Evolutionary conservation across 352 stramenopile species (phyloP).

Genomic region (Achlya hypogyna): DNA sequence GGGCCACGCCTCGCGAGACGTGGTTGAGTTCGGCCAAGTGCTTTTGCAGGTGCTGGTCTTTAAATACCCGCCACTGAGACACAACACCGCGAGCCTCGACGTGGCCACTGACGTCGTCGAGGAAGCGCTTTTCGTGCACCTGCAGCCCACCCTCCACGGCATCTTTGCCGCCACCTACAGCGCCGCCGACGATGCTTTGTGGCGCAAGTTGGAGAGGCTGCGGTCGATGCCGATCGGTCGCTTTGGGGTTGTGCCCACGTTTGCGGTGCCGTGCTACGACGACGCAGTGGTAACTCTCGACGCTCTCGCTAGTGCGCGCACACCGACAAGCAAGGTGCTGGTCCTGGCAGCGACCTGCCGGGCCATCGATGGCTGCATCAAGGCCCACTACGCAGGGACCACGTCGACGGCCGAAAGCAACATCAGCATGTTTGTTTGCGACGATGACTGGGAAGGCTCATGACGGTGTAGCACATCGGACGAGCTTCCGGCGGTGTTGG

Average conservation of each 20-base stretch:
- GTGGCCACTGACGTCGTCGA: slow-evolving; percentile 3
- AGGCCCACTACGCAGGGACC: not conserved
- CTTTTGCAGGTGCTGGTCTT: slow-evolving; percentile 13
- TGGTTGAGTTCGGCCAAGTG: not conserved
- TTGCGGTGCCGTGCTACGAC: not conserved
- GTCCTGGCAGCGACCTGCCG: not conserved
- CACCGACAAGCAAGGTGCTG: not conserved
- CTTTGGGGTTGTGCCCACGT: not conserved
- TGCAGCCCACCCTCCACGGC: slow-evolving; percentile 14
- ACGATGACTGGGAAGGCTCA: not conserved
- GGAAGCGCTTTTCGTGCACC: slow-evolving; percentile 13
- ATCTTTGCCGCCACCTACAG: not conserved
- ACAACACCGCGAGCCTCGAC: not conserved
- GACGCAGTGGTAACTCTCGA: not conserved
- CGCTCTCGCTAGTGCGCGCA: not conserved
- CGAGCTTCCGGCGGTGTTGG: slow-evolving; percentile 2
- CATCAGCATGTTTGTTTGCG: slow-evolving; percentile 4
- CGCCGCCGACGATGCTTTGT: not conserved
- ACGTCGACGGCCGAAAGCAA: not conserved
- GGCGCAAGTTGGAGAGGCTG: not conserved
- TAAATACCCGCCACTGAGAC: slow-evolving; percentile 12
- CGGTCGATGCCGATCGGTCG: not conserved
- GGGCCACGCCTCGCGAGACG: not conserved
- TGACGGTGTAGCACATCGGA: not conserved
- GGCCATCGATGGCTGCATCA: slow-evolving; percentile 9